Base-by-base conservation (phyloP, 306 rosid genomes). In the Corylus americana region DNA sequence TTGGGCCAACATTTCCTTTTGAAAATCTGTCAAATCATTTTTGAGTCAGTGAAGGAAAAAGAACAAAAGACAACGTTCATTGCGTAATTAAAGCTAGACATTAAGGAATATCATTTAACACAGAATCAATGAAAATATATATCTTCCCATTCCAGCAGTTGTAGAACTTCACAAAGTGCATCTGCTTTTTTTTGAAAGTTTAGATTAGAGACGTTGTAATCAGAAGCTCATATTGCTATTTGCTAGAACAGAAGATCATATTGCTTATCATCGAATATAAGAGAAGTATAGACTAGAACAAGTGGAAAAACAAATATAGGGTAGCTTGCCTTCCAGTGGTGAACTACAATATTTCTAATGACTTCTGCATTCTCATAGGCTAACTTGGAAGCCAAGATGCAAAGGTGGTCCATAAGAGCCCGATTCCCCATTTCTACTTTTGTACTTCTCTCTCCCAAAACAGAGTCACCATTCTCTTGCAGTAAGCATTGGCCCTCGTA, bases 111-210 rank as follows among this genome's bases (percentile, higher is more conserved):
- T 61, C 67, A 8, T 29, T 63, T 12, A 4, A 31, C 18, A 25
- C 11, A 73, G 76, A 49, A 16, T 22, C 73, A 29, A 55, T 31
- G 51, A 63, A 22, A 29, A 63, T 55, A 59, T 44, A 18, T 22
- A 68, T 66, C 87, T 85, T 83, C 88, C 94, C 90, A 77, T 88
- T 88, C 92, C 98, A 93, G 85, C 97, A 88, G 79, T 85, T 51
- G 80, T 83, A 91, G 82, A 87, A 93, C 76, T 73, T 88, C 69
- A 93, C 89, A 79, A 93, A 93, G 78, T 90, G 97, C 98, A 91
- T 87, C 92, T 92, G 90, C 74, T 74, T 71, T 29, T 0, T 55
- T 48, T 29, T 76, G 27, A 68, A 57, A 57, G 74, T 44, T 54
- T 22, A 76, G 27, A 79, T 44, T 12, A 77, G 3, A 49, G 16